A percentile compares a stretch with the other conserved stretches of the same genome.
Conservation (phyloP, 2,329 filamentous ascomycete genomes). For the Arthrobotrys sinensis region DNA sequence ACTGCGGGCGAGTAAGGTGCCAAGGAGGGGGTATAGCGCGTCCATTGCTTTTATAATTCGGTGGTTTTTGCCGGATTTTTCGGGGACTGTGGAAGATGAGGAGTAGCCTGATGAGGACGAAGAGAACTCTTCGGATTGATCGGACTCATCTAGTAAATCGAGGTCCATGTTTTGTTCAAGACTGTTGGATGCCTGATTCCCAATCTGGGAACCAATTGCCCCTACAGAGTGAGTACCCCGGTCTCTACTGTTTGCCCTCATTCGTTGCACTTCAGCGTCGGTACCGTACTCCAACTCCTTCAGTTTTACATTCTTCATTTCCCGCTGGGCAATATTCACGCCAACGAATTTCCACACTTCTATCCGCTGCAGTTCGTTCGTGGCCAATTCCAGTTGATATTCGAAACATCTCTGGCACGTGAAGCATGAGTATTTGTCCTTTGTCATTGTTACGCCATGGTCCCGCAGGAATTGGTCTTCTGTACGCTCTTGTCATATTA, state of each 20-base stretch:
- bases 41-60: slow-evolving; percentile 45
- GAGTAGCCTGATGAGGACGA: slow-evolving; percentile 6
- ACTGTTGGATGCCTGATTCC: not conserved
- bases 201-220: not conserved
- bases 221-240: not conserved
- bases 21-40: slow-evolving; percentile 25
- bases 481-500: not conserved
- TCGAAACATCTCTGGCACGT: slow-evolving; percentile 54
- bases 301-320: slow-evolving; percentile 14
- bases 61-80: slow-evolving; percentile 31
- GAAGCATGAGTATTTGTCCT: slow-evolving; percentile 20
- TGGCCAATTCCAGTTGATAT: slow-evolving; percentile 41
- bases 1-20: slow-evolving; percentile 6
- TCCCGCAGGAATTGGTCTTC: slow-evolving; percentile 27
- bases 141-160: not conserved
- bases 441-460: slow-evolving; percentile 12
- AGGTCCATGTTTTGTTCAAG: not conserved
- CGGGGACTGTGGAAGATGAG: slow-evolving; percentile 4
- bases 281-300: slow-evolving; percentile 7
- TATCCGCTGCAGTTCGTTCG: slow-evolving; percentile 32
- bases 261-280: not conserved
- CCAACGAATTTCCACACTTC: slow-evolving; percentile 43
- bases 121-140: not conserved
- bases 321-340: slow-evolving; percentile 33
- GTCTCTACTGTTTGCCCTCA: not conserved